Evolutionary conservation across 257 asterid genomes (phyloP).

Genomic region (Paraleonurus japonicus): DNA sequence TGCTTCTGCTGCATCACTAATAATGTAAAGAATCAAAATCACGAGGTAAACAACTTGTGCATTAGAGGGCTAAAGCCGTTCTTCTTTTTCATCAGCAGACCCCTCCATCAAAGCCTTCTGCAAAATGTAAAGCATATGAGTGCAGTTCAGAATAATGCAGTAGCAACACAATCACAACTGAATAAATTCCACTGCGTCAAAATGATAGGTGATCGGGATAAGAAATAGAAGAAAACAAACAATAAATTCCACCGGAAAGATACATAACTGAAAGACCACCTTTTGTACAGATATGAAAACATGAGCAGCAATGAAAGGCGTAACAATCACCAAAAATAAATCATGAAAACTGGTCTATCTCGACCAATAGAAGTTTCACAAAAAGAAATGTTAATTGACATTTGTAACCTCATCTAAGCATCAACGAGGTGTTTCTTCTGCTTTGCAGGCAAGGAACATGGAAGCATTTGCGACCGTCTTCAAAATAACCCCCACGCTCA

Average conservation of each 20-base stretch:
- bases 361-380: no score
- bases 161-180: neutral
- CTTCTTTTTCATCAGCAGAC: constrained; percentile 19
- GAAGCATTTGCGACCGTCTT: constrained; percentile 49
- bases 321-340: no score
- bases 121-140: constrained; percentile 22
- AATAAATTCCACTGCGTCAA: neutral
- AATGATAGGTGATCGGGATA: neutral
- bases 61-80: constrained; percentile 14
- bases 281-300: no score
- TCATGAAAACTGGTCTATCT: no score
- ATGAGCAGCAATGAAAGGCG: no score
- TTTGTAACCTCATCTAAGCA: no score
- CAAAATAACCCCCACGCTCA: constrained; percentile 31
- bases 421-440: constrained; percentile 62
- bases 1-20: no score
- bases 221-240: neutral
- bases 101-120: constrained; percentile 43
- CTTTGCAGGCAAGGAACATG: constrained; percentile 66
- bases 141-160: neutral
- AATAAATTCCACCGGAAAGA: no score
- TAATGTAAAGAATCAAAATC: neutral
- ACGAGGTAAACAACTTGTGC: neutral
- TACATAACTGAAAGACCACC: no score
- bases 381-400: no score